Conservation (phyloP, 2,329 filamentous ascomycete species). For the Aspergillus brasiliensis region DNA sequence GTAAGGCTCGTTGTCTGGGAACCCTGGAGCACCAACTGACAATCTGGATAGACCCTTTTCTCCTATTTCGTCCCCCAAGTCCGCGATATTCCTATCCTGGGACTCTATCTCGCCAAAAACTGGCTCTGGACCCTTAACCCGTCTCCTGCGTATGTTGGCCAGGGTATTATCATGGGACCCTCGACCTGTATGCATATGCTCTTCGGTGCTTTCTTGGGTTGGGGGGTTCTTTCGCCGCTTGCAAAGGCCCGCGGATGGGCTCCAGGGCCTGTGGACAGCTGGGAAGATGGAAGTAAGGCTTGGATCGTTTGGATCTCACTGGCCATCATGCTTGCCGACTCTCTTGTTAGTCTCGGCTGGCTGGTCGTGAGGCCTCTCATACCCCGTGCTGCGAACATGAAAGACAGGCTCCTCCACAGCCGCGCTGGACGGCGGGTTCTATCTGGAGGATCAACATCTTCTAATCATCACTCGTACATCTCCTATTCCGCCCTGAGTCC, state of each 20-base stretch:
- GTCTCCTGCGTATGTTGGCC: conserved; percentile 93
- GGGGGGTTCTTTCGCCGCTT: conserved; percentile 86
- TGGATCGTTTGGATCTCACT: conserved; percentile 98
- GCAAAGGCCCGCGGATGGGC: conserved; percentile 89
- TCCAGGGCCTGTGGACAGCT: conserved; percentile 80
- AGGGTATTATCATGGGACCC: conserved; percentile 98
- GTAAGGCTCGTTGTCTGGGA: conserved; percentile 34
- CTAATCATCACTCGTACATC: conserved; percentile 29
- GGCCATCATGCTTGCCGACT: conserved; percentile 95
- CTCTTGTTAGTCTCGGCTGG: conserved; percentile 82
- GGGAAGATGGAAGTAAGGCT: conserved; percentile 91
- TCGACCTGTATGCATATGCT: conserved; percentile 96
- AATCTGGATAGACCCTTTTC: conserved; percentile 66
- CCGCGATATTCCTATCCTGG: conserved; percentile 85
- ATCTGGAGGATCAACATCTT: conserved; percentile 19
- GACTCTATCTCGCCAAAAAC: conserved; percentile 67
- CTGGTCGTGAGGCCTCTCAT: conserved; percentile 68
- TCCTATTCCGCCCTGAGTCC: conserved; percentile 34
- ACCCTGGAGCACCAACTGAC: background rate
- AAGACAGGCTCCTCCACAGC: conserved; percentile 32
- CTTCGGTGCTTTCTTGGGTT: conserved; percentile 82
- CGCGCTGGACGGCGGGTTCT: conserved; percentile 30
- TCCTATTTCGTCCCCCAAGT: conserved; percentile 90
- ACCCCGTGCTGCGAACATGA: conserved; percentile 45
- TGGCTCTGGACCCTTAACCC: conserved; percentile 98